A percentile compares a stretch with the other conserved stretches of the same genome.
Conservation (phyloP, 2,329 filamentous ascomycete genomes). For the Hypoxylon sp. region DNA sequence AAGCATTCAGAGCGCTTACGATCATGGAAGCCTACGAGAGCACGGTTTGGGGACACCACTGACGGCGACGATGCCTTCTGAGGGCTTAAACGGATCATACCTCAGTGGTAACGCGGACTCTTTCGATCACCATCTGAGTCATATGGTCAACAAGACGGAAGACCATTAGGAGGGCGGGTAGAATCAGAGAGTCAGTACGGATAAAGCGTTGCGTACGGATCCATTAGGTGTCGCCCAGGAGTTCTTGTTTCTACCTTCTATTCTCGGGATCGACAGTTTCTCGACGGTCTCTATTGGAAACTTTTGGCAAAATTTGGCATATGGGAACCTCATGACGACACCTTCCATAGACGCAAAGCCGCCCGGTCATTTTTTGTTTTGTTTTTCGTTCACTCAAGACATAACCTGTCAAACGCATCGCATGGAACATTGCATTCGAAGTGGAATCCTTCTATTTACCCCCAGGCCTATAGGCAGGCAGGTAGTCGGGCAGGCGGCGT, state of each 20-base stretch:
- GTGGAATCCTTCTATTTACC: conserved; percentile 16
- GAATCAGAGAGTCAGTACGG: not conserved
- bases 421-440: conserved; percentile 42
- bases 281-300: conserved; percentile 29
- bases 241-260: conserved; percentile 7
- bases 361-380: conserved; percentile 24
- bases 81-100: conserved; percentile 46
- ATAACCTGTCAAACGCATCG: conserved; percentile 38
- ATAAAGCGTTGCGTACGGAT: not conserved
- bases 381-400: conserved; percentile 13
- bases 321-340: conserved; percentile 31
- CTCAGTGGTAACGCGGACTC: conserved; percentile 33
- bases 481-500: conserved; percentile 38
- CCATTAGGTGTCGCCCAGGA: conserved; percentile 6
- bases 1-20: conserved; percentile 45
- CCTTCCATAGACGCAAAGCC: conserved; percentile 26
- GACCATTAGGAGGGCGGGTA: conserved; percentile 26
- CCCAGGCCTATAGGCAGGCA: conserved; percentile 30
- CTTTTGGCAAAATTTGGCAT: conserved; percentile 23
- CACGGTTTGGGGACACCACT: conserved; percentile 46
- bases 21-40: conserved; percentile 47
- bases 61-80: conserved; percentile 48
- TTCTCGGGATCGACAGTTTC: conserved; percentile 17
- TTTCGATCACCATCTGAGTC: conserved; percentile 40
- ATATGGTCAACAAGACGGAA: conserved; percentile 46